Evolutionary conservation across 306 rosid species (phyloP).

Genomic region (Cotoneaster glaucophyllus): DNA sequence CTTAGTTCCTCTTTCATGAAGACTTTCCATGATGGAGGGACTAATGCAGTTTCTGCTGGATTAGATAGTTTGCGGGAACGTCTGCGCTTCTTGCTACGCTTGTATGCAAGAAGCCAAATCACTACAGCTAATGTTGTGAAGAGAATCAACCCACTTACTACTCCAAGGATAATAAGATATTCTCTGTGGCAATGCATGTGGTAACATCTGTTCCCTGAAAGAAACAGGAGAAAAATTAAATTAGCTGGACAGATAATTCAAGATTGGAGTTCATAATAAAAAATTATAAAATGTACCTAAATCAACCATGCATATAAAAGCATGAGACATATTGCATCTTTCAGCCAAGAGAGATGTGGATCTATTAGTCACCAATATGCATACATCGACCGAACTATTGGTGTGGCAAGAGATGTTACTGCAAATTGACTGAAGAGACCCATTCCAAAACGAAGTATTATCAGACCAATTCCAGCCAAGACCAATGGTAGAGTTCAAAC

Average conservation of each 20-base stretch:
- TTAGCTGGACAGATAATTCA: neutral
- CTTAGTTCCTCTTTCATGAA: conserved; percentile 86
- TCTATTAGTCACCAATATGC: conserved; percentile 49
- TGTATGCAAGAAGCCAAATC: conserved; percentile 85
- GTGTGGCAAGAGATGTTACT: conserved; percentile 36
- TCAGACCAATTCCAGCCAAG: conserved; percentile 79
- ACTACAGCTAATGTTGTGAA: conserved; percentile 73
- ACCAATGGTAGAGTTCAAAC: conserved; percentile 39
- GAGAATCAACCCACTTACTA: conserved; percentile 88
- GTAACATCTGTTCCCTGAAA: conserved; percentile 51
- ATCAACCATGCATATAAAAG: conserved; percentile 63
- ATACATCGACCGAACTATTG: conserved; percentile 34
- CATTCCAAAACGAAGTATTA: conserved; percentile 55
- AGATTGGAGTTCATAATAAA: neutral
- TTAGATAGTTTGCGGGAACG: conserved; percentile 71
- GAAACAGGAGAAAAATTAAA: conserved; percentile 7
- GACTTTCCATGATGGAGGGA: conserved; percentile 85
- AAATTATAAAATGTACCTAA: conserved; percentile 38
- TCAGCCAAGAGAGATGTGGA: conserved; percentile 39
- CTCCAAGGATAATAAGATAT: conserved; percentile 78
- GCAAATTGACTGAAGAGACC: conserved; percentile 47
- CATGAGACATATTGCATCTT: conserved; percentile 48
- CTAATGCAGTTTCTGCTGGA: conserved; percentile 56
- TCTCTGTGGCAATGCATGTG: conserved; percentile 85
- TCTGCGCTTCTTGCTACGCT: conserved; percentile 80